Base-by-base conservation (phyloP, 805 yeast species). In the Wickerhamiella domercqiae region DNA sequence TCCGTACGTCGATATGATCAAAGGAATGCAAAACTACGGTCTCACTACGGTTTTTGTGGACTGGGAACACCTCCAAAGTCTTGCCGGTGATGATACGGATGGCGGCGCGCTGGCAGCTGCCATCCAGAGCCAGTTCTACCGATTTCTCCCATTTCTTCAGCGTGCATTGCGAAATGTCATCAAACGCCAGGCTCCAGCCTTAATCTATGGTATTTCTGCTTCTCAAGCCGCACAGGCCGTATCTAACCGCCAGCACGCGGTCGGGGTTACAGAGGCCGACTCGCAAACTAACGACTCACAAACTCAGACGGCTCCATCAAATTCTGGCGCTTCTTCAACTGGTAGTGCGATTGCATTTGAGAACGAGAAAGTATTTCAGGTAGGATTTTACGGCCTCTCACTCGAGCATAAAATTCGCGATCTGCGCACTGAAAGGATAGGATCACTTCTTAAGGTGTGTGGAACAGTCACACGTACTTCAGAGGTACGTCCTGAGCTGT, bases 401-500 rank as follows among this genome's bases (percentile, higher is more conserved):
- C 62, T 81, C 0, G 68, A 78, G 14, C 73, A 81, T 50, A 71
- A 94, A 56, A 78, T 90, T 48, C 73, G 98, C 53, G 97, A 87
- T 52, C 68, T 90, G 40, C 70, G 90, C 51, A 80, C 96, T 1
- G 93, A 81, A 47, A 78, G 77, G 46, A 78, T 90, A 40, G 98
- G 97, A 13, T 67, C 79, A 7, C 66, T 87, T 43, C 67, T 83
- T 62, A 66, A 87, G 7, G 79, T 87, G 24, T 75, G 87, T 6
- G 98, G 97, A 39, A 90, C 98, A 0, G 94, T 90, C 3, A 87
- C 97, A 0, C 72, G 97, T 56, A 83, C 97, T 0, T 78, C 93
- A 17, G 97, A 90, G 60, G 96, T 90, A 9, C 72, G 97, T 40
- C 98, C 98, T 0, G 98, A 90, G 58, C 67, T 90, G 43, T 82